A percentile compares a stretch with the other conserved stretches of the same genome.
These are phyloP conservation scores for Saxispiralis lemnorum DNA, from an alignment of 495 filamentous ascomycete genomes.

Conservation along the genomic window DNA sequence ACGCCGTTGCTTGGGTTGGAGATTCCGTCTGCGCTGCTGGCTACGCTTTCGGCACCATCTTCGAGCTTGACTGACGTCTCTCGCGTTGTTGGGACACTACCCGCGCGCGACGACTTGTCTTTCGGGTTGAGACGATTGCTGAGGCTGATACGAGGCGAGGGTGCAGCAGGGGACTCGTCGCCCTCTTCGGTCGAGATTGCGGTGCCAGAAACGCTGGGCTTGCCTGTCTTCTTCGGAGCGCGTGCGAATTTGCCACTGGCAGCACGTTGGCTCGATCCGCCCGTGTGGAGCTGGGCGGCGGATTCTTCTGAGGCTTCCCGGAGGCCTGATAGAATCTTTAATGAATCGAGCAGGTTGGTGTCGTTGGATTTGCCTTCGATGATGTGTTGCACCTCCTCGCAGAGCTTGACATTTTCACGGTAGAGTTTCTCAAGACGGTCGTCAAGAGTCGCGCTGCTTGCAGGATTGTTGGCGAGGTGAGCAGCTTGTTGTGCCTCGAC, in stretches of 20 bases:
- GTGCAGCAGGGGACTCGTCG: slow-evolving; percentile 1
- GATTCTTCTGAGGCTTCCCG: slow-evolving; percentile 30
- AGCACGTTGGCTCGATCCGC: too few relatives aligned
- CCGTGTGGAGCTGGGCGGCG: background rate
- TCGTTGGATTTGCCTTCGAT: slow-evolving; percentile 35
- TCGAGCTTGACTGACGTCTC: slow-evolving; percentile 34
- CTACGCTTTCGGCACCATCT: slow-evolving; percentile 29
- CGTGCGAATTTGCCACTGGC: background rate
- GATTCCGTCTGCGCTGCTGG: slow-evolving; percentile 6
- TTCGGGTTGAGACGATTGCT: slow-evolving; percentile 3
- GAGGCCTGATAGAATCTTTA: slow-evolving; percentile 46
- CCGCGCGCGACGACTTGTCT: slow-evolving; percentile 10
- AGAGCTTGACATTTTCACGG: slow-evolving; percentile 44
- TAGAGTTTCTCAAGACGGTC: slow-evolving; percentile 38
- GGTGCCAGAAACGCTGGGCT: background rate
- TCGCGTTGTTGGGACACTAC: slow-evolving; percentile 7
- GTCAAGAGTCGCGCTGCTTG: slow-evolving; percentile 18
- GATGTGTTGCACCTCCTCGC: slow-evolving; percentile 43
- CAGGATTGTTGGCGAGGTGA: slow-evolving; percentile 4
- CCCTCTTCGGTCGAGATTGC: background rate
- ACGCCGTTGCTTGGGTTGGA: slow-evolving; percentile 12
- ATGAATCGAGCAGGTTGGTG: slow-evolving; percentile 27
- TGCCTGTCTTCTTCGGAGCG: background rate
- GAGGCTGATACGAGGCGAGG: slow-evolving; percentile 6
- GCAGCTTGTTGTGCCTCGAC: slow-evolving; percentile 32